These are phyloP conservation scores for Beauveria medogensis DNA, from an alignment of 2,329 filamentous ascomycete species.

Conservation along the genomic window DNA sequence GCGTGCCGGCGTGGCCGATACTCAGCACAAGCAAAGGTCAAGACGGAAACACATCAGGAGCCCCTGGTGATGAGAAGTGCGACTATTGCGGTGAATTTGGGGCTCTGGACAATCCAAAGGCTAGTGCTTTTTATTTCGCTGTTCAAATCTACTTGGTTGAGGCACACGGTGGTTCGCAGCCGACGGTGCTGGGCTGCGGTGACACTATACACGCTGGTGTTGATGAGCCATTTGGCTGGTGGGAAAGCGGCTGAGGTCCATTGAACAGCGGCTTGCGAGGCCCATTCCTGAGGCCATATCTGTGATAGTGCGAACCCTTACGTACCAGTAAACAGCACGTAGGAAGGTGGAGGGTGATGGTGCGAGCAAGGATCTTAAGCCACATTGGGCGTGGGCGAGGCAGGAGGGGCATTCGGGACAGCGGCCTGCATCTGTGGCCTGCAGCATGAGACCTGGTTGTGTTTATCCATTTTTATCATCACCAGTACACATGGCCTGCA, in stretches of 20 bases:
- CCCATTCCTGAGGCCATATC: not conserved
- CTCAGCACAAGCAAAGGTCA: too few species aligned
- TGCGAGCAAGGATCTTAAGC: conserved; percentile 7
- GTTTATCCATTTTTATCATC: conserved; percentile 1
- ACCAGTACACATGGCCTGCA: not conserved
- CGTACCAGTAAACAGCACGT: conserved; percentile 2
- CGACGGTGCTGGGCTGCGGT: not conserved
- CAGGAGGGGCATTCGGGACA: not conserved
- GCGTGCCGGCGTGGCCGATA: not conserved
- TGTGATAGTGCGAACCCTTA: conserved; percentile 6
- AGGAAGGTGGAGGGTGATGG: not conserved
- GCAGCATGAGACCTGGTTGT: conserved; percentile 5
- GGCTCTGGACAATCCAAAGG: not conserved
- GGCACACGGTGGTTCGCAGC: not conserved
- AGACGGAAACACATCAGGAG: not conserved
- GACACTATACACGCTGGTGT: not conserved
- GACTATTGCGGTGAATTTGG: not conserved
- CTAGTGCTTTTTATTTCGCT: too few species aligned
- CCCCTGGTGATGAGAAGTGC: not conserved
- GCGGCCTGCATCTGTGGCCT: conserved; percentile 10
- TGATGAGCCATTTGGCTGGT: not conserved
- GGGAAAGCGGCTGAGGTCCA: not conserved
- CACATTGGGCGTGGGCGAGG: not conserved
- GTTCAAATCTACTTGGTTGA: not conserved
- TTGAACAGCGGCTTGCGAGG: not conserved